Base-by-base conservation (phyloP, 192 early-diverging fungal genomes). In the Coemansia sp. region DNA sequence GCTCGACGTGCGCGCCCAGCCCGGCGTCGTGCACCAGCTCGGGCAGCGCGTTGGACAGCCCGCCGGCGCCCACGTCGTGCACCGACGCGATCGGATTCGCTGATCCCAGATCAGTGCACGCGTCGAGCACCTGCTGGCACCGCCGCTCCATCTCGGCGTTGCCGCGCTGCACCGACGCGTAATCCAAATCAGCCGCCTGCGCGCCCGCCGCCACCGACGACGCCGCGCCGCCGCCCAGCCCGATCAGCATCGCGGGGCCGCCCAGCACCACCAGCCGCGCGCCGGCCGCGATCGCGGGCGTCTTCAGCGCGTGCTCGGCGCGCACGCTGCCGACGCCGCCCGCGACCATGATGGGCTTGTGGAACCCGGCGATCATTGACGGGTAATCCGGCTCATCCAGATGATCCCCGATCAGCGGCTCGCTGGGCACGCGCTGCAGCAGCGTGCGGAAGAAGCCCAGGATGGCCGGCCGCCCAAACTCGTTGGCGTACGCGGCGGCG, bases 291-390 rank as follows among this genome's bases (percentile, higher is more conserved):
- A 99, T 96, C 48, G 83, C 77, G 56, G 86, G 79, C 21, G 7
- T 23, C 77, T 99, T 99, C 48, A 84, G 83, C 41, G 93, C 84
- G 34, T 98, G 94, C 79, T 84, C 81, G 35, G 89, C 88, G 25
- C 93, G 86, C 39, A 99, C 86, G 32, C 88, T 88, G 56, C 97
- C 97, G 53, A 98, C 78, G 40, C 97, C 97, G 60, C 97, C 97
- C 14, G 97, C 95, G 56, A 99, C 85, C 97, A 98, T 99, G 56
- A 99, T 98, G 14, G 97, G 97, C 77, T 99, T 99, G 77, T 98
- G 95, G 80, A 93, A 99, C 7, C 97, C 97, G 49, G 95, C 87
- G 56, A 90, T 63, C 66, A 94, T 94, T 36, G 53, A 57, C 45
- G 56, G 60, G 25, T 68, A 60, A 26, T 79, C 76, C 25, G 71